phyloP scores from a whole-genome alignment of 768 basidiomycete species.

The Tephrocybe rancida region DNA sequence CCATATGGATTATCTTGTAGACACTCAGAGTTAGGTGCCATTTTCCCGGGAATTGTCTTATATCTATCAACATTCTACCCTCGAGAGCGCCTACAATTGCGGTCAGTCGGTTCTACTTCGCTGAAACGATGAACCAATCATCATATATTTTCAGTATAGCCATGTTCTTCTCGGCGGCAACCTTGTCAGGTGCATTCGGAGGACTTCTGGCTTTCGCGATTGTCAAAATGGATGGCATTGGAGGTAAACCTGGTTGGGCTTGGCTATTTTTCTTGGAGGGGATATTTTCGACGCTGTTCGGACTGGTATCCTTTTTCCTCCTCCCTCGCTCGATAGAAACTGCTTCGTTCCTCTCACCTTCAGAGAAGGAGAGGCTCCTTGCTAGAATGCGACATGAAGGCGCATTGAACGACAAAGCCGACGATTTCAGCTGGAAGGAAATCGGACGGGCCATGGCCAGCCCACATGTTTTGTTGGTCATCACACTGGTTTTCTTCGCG shows the following conservation, averaged over 20 bases:
- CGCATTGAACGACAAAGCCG: constrained; percentile 23
- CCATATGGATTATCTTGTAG: not conserved
- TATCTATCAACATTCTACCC: constrained; percentile 39
- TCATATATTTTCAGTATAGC: constrained; percentile 38
- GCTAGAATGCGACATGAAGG: constrained; percentile 37
- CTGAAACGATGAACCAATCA: not conserved
- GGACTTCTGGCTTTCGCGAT: constrained; percentile 68
- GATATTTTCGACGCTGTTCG: constrained; percentile 46
- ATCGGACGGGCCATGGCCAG: constrained; percentile 29
- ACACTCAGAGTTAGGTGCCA: not conserved
- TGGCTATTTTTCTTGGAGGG: constrained; percentile 54
- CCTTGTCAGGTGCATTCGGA: constrained; percentile 82
- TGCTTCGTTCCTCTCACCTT: constrained; percentile 36
- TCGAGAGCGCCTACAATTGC: constrained; percentile 7
- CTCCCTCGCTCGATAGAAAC: constrained; percentile 38
- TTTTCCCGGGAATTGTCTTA: constrained; percentile 26
- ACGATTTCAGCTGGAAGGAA: constrained; percentile 41
- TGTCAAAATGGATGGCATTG: constrained; percentile 71
- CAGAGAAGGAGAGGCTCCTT: constrained; percentile 39
- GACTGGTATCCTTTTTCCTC: constrained; percentile 39
- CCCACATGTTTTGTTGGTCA: constrained; percentile 24
- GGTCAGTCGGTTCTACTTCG: not conserved
- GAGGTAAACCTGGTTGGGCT: constrained; percentile 64
- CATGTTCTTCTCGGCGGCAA: constrained; percentile 78
- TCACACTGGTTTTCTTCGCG: constrained; percentile 30